Conservation (phyloP, 2,329 filamentous ascomycete species). For the Knufia petricola region DNA sequence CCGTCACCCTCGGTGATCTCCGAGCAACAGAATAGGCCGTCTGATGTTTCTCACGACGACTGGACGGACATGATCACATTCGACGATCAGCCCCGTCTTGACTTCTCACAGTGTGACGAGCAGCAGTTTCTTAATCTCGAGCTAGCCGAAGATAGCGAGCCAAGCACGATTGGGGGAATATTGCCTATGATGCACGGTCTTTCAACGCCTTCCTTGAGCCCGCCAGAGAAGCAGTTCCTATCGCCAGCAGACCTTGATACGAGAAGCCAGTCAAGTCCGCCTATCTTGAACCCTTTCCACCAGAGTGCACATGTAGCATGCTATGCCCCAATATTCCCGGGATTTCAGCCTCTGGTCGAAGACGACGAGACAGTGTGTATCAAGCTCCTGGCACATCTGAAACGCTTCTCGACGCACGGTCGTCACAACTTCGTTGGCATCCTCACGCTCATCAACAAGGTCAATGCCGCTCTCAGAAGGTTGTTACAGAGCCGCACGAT, state of each 20-base stretch:
- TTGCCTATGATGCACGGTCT: constrained; percentile 12
- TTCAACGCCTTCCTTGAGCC: constrained; percentile 20
- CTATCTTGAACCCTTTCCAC: neutral
- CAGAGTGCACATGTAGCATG: neutral
- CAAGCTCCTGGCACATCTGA: constrained; percentile 21
- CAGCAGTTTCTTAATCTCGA: constrained; percentile 7
- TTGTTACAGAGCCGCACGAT: constrained; percentile 15
- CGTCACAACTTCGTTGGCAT: constrained; percentile 13
- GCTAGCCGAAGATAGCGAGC: neutral
- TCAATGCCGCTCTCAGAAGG: constrained; percentile 18
- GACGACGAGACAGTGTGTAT: constrained; percentile 22
- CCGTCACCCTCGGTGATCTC: constrained; percentile 18
- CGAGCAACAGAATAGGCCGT: constrained; percentile 6
- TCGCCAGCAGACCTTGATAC: constrained; percentile 17
- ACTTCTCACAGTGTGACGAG: constrained; percentile 13
- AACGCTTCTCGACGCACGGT: constrained; percentile 15
- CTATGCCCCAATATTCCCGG: neutral
- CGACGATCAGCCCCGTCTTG: constrained; percentile 14
- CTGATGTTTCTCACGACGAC: constrained; percentile 5
- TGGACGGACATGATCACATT: constrained; percentile 17
- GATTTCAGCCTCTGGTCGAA: constrained; percentile 3
- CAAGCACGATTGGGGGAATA: neutral
- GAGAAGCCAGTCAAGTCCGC: neutral
- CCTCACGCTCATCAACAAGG: constrained; percentile 18
- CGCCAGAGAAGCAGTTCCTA: constrained; percentile 18